Conservation (phyloP, 1,284 basidiomycete genomes). For the Thelephora terrestris region DNA sequence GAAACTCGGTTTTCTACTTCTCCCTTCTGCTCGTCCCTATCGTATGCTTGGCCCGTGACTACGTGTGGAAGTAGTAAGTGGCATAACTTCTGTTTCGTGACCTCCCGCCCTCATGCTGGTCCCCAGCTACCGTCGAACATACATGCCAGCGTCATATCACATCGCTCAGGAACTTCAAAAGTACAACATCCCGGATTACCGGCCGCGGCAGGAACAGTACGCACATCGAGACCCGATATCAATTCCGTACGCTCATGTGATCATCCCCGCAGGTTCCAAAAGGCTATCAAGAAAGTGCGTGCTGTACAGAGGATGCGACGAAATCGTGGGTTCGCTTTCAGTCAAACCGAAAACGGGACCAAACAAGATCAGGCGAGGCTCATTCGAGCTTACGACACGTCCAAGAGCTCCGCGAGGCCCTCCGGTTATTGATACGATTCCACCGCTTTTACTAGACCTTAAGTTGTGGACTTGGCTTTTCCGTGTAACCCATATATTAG, state of each 20-base stretch:
- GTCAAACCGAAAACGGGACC: slow-evolving; percentile 79
- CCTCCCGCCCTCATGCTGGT: slow-evolving; percentile 8
- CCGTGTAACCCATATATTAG: too few species aligned
- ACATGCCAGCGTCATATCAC: slow-evolving; percentile 86
- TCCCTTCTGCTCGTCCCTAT: slow-evolving; percentile 82
- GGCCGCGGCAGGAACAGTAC: slow-evolving; percentile 93
- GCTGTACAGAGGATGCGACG: slow-evolving; percentile 91
- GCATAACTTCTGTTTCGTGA: slow-evolving; percentile 3
- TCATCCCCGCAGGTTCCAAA: slow-evolving; percentile 62
- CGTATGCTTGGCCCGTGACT: slow-evolving; percentile 84
- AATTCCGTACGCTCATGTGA: slow-evolving; percentile 2
- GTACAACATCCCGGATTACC: slow-evolving; percentile 95
- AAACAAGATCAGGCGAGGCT: slow-evolving; percentile 80
- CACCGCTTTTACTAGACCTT: too few species aligned
- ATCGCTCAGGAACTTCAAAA: slow-evolving; percentile 97
- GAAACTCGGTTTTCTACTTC: slow-evolving; percentile 84
- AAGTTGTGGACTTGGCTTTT: too few species aligned
- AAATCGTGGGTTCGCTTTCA: slow-evolving; percentile 93
- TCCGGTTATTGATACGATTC: slow-evolving; percentile 46
- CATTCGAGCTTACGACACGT: slow-evolving; percentile 88
- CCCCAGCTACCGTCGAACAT: slow-evolving; percentile 81
- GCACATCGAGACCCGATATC: slow-evolving; percentile 21
- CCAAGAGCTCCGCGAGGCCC: slow-evolving; percentile 56
- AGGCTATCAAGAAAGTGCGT: slow-evolving; percentile 96
- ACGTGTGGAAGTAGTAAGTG: slow-evolving; percentile 90